Percentiles rank a stretch among this genome's conserved stretches.
Conservation (phyloP, 441 rosid species). For the Viola pubescens region DNA sequence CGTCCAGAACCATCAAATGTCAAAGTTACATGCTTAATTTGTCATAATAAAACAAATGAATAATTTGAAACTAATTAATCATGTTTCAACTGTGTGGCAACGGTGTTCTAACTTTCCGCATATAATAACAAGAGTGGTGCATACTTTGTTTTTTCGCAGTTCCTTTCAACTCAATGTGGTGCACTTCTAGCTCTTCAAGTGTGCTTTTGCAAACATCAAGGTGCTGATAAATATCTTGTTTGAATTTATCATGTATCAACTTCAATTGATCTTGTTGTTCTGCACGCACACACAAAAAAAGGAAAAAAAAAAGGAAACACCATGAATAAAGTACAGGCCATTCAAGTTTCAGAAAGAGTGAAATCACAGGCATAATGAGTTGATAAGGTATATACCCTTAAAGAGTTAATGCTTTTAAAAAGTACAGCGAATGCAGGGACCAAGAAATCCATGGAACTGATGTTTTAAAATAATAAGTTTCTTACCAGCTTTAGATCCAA, state of each 20-base stretch:
- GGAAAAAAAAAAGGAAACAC: slow-evolving; percentile 3
- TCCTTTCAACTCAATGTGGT: slow-evolving; percentile 58
- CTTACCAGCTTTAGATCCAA: too few relatives aligned
- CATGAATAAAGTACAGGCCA: not conserved
- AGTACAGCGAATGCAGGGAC: too few relatives aligned
- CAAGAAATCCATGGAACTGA: not conserved
- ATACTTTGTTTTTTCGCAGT: slow-evolving; percentile 72
- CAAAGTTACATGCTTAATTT: slow-evolving; percentile 1
- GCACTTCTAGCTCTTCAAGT: slow-evolving; percentile 50
- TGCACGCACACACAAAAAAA: slow-evolving; percentile 18
- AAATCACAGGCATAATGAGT: not conserved
- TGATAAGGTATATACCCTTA: not conserved
- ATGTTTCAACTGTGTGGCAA: slow-evolving; percentile 6
- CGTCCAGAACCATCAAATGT: not conserved
- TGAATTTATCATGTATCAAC: slow-evolving; percentile 55
- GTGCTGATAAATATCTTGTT: slow-evolving; percentile 48
- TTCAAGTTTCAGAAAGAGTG: slow-evolving; percentile 1
- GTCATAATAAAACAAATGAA: not conserved
- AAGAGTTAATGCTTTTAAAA: not conserved
- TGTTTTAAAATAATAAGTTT: not conserved
- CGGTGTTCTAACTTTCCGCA: not conserved
- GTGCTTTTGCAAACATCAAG: slow-evolving; percentile 46
- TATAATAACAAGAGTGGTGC: slow-evolving; percentile 16
- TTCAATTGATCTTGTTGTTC: slow-evolving; percentile 69
- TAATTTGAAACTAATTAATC: slow-evolving; percentile 5